phyloP scores from a whole-genome alignment of 345 rosid species.

The Noccaea caerulescens region DNA sequence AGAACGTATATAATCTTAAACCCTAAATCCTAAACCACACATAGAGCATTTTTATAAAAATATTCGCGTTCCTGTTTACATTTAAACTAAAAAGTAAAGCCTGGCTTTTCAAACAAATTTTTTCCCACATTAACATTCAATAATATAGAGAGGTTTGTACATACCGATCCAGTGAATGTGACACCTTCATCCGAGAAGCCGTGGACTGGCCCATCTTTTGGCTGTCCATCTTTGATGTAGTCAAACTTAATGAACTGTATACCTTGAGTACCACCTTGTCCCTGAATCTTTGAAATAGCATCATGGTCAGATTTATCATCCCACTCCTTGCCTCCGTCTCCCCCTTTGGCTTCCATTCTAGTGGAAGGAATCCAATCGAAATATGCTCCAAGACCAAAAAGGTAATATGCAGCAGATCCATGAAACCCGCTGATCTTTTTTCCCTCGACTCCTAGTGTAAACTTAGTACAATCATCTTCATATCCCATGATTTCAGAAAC shows the following conservation, averaged over 20 bases:
- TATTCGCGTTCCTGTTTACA: no score
- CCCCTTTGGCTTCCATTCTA: background rate
- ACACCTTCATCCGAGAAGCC: background rate
- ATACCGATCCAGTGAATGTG: background rate
- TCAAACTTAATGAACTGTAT: background rate
- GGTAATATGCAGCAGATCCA: background rate
- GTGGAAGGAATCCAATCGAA: background rate
- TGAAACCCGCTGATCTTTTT: constrained; percentile 1
- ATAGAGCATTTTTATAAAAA: no score
- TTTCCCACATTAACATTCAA: background rate
- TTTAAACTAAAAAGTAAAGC: no score
- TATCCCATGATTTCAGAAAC: background rate
- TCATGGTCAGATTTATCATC: constrained; percentile 2
- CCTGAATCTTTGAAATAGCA: background rate
- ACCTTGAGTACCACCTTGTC: background rate
- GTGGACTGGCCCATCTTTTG: background rate
- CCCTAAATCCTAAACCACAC: no score
- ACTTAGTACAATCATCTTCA: background rate
- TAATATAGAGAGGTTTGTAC: background rate
- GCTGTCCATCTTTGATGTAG: background rate
- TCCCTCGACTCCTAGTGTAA: background rate
- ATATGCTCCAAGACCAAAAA: background rate
- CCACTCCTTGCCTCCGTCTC: background rate
- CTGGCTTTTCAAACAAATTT: no score
- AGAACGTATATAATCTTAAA: no score